These are phyloP conservation scores for Nematodospora anomalae DNA, from an alignment of 1,139 yeast genomes.

Conservation along the genomic window DNA sequence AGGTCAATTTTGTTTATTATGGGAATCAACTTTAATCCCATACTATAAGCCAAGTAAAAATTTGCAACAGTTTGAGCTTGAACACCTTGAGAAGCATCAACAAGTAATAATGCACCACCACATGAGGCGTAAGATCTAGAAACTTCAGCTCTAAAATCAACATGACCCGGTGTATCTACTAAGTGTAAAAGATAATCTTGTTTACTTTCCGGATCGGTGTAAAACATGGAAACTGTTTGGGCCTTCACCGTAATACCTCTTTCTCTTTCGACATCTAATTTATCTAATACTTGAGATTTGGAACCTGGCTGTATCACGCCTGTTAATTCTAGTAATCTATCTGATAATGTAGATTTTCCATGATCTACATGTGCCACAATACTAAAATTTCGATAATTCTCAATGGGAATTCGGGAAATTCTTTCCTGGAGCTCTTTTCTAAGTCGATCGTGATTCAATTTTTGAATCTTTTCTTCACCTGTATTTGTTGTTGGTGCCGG, in stretches of 20 bases:
- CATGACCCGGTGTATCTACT: conserved; percentile 98
- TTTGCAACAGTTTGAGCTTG: conserved; percentile 98
- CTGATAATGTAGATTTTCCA: conserved; percentile 92
- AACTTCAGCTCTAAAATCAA: conserved; percentile 92
- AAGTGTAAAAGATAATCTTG: conserved; percentile 81
- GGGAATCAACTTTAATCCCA: conserved; percentile 81
- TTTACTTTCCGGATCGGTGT: conserved; percentile 54
- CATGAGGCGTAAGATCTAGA: conserved; percentile 93
- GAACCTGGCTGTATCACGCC: conserved; percentile 80
- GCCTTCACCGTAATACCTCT: conserved; percentile 97
- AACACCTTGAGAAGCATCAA: conserved; percentile 95
- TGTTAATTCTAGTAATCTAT: conserved; percentile 80
- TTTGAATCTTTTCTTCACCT: conserved; percentile 30
- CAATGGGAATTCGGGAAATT: conserved; percentile 72
- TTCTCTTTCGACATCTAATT: conserved; percentile 89
- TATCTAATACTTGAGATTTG: conserved; percentile 87
- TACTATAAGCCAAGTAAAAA: conserved; percentile 83
- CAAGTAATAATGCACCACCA: conserved; percentile 87
- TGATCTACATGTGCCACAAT: conserved; percentile 98
- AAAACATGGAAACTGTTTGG: conserved; percentile 93
- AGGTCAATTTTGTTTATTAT: conserved; percentile 90
- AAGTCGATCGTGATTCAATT: conserved; percentile 33
- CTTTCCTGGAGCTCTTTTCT: conserved; percentile 47
- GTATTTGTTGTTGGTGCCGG: conserved; percentile 4
- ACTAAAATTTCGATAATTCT: conserved; percentile 83